These are phyloP conservation scores for Tuber melanosporum DNA, from an alignment of 495 filamentous ascomycete genomes.

Conservation along the genomic window DNA sequence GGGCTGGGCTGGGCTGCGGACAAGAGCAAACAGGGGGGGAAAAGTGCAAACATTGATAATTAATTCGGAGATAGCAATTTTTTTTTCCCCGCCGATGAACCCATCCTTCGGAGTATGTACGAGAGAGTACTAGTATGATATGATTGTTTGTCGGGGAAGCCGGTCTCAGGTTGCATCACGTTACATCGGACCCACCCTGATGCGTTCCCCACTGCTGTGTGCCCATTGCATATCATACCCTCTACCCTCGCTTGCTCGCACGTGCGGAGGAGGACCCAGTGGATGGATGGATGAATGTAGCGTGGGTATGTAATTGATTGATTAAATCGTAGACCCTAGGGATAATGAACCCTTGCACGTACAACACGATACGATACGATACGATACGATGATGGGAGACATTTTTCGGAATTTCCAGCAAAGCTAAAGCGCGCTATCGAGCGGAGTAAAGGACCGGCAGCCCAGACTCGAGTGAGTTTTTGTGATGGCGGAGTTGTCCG, in stretches of 20 bases:
- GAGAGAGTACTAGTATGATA: too few species aligned
- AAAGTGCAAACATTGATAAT: background rate
- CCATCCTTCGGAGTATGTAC: background rate
- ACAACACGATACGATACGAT: too few species aligned
- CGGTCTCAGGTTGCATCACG: background rate
- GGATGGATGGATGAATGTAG: background rate
- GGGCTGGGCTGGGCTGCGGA: background rate
- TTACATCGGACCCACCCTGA: background rate
- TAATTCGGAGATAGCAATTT: slow-evolving; percentile 1
- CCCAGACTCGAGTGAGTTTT: background rate
- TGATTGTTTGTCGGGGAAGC: background rate
- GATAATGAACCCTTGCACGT: background rate
- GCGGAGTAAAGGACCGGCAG: background rate
- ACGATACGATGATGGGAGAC: background rate
- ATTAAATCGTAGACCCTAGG: background rate
- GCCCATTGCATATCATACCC: too few species aligned
- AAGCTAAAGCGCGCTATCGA: too few species aligned
- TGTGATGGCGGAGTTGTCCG: background rate
- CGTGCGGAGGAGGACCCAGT: too few species aligned
- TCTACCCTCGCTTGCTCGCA: too few species aligned
- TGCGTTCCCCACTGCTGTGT: too few species aligned
- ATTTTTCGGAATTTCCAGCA: background rate
- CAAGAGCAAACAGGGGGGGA: background rate
- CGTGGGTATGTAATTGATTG: too few species aligned
- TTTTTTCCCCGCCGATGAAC: background rate